A percentile compares a stretch with the other conserved stretches of the same genome.
Evolutionary conservation across 2,329 filamentous ascomycete species (phyloP).

Genomic region (Nothophaeocryptopus gaeumannii): DNA sequence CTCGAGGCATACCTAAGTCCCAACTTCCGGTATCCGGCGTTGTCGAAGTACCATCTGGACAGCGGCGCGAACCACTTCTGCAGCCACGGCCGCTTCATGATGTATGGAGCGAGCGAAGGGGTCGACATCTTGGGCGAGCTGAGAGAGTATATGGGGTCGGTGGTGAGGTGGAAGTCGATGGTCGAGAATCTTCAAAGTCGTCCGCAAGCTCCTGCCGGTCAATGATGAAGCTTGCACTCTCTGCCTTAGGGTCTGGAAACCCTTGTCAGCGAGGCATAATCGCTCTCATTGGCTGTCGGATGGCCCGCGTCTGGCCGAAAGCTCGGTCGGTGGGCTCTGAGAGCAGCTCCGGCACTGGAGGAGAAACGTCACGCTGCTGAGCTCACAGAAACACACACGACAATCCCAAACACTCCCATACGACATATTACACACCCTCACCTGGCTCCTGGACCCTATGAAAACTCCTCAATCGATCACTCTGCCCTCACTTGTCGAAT

Average conservation of each 20-base stretch:
- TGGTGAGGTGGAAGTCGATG: conserved; percentile 17
- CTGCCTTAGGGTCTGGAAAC: not conserved
- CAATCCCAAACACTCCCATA: too few species aligned
- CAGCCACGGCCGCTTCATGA: conserved; percentile 84
- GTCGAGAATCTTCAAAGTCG: conserved; percentile 2
- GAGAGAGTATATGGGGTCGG: conserved; percentile 18
- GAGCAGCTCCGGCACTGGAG: too few species aligned
- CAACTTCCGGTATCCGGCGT: conserved; percentile 88
- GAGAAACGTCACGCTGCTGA: too few species aligned
- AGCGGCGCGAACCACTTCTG: conserved; percentile 73
- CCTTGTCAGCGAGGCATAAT: too few species aligned
- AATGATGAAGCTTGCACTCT: conserved; percentile 1
- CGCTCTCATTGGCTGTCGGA: too few species aligned
- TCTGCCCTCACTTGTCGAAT: too few species aligned
- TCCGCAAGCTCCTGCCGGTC: conserved; percentile 1
- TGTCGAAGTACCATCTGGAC: conserved; percentile 83
- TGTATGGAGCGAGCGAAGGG: conserved; percentile 69
- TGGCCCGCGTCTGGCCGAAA: too few species aligned
- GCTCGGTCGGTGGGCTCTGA: too few species aligned
- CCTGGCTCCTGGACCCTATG: too few species aligned
- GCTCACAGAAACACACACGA: too few species aligned
- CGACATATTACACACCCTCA: too few species aligned
- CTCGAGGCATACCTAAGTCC: conserved; percentile 69
- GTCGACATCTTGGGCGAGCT: conserved; percentile 59
- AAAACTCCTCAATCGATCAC: too few species aligned